Evolutionary conservation across 345 rosid genomes (phyloP), one percentile per base, ranked within the genome.

Genomic region (Abelmoschus esculentus): DNA sequence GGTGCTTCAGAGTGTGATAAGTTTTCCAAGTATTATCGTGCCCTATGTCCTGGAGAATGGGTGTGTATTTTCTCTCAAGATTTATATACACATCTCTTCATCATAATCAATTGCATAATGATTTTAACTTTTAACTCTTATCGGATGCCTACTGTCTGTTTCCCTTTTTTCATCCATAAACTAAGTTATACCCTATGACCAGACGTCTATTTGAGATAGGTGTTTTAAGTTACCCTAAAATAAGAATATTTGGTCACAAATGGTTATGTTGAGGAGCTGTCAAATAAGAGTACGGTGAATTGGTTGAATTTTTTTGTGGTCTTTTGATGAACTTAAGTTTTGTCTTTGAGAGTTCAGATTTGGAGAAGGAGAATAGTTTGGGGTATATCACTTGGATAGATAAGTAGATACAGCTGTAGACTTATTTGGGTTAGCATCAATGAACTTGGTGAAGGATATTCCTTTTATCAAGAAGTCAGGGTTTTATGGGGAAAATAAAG

Each of bases 41-140:
- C 99, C 60, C 89, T 95, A n/a, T 95, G 99, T 79, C 99, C 99
- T 38, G 78, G 93, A 54, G 99, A 95, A 92, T 95, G 99, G 99
- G 99, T 95, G 84, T 58, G 92, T 74, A 42, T 62, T 64, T 42
- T 74, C 19, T 49, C 22, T 44, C 10, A 61, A 15, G 15, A 67
- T 6, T 3, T 60, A 12, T 46, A 44, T 26, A 12, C 61, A 52
- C 22, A 12, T 34, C 46, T 53, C 40, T 29, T 32, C 13, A 31
- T 67, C 60, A 6, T 61, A 40, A 18, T 5, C n/a, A 40, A n/a
- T 19, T 42, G 32, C 67, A 12, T 19, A 42, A 40, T 53, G 26
- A 9, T 49, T 15, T 49, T 4, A 49, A 49, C 29, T 63, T 63
- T 63, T 63, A 19, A 63, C 52, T 40, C 7, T 63, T 1, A 63